Evolutionary conservation across 257 asterid species (phyloP), one percentile per base, ranked within the genome.

Genomic region (Solanum boliviense): DNA sequence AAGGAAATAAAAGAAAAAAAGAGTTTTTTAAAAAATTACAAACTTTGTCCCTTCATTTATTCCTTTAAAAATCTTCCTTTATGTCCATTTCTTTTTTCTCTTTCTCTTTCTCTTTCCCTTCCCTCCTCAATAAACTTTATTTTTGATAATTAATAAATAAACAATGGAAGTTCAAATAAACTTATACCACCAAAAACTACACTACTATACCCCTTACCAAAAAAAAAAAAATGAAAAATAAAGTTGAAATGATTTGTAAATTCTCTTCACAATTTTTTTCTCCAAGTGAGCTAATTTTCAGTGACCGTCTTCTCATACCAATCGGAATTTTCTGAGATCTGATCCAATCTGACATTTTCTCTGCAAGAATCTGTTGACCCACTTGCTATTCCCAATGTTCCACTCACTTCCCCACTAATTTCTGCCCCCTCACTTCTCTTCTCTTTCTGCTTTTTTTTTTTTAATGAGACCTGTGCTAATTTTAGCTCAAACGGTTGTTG

Each of bases 281-380:
- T 44, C 65, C 56, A 34, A 25, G 52, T 73, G 48, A 29, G 68
- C 68, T 36, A 18, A 35, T 48, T 12, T 72, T 27, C 46, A 58
- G 73, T 78, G 58, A 86, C 88, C 88, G 88, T 78, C 39, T 86
- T 62, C 67, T 58, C 13, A 72, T 23, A 75, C 88, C 88, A 71
- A 86, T 39, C 58, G 88, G 38, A 72, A 48, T 48, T 86, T 72
- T 20, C 71, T 32, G 83, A 81, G 67, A 81, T 72, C 88, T 86
- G 84, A 86, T 62, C 88, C 68, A 52, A 46, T 88, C 92, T 91
- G 94, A 92, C 92, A 90, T 48, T 78, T 87, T 74, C 29, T 31
- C 91, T 89, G 90, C 87, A 83, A 89, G 87, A 85, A 86, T 86
- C 48, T 41, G 84, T 86, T 89, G 89, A 74, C 90, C 90, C 90